These are phyloP conservation scores for Sanghuangporus baumii DNA, from an alignment of 1,284 basidiomycete species.

Conservation along the genomic window DNA sequence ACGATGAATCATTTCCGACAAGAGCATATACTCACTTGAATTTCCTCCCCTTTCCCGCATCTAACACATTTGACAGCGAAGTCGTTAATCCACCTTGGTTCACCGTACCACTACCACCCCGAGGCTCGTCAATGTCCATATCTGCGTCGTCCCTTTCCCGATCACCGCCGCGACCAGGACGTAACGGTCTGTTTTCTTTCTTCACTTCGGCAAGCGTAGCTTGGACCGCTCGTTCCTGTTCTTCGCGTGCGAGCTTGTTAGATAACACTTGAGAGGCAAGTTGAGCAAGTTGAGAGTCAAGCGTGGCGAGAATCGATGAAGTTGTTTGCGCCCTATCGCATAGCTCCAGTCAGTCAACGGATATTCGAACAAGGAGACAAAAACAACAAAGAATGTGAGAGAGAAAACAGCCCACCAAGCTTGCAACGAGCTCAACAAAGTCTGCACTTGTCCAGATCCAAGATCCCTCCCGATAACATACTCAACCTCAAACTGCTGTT, in stretches of 20 bases:
- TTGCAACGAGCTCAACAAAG: conserved; percentile 54
- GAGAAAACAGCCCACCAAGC: conserved; percentile 53
- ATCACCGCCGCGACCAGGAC: conserved; percentile 24
- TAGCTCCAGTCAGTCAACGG: conserved; percentile 1
- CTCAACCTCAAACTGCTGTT: conserved; percentile 82
- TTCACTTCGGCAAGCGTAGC: conserved; percentile 47
- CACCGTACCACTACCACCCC: neutral
- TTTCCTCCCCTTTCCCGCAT: conserved; percentile 3
- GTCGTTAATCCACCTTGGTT: neutral
- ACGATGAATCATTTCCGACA: neutral
- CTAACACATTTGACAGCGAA: neutral
- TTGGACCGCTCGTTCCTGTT: conserved; percentile 43
- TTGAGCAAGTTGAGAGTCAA: conserved; percentile 47
- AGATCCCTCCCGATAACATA: conserved; percentile 89
- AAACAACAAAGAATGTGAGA: neutral
- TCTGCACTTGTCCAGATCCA: conserved; percentile 57
- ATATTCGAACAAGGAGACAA: neutral
- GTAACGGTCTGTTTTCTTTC: conserved; percentile 28
- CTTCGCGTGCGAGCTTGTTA: conserved; percentile 32
- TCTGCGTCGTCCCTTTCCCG: conserved; percentile 22
- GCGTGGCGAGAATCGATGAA: conserved; percentile 47
- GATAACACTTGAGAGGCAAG: conserved; percentile 37
- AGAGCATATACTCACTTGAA: conserved; percentile 7
- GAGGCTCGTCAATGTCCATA: conserved; percentile 46
- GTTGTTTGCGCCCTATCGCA: conserved; percentile 66